These are phyloP conservation scores for Fraxinus albicans DNA, from an alignment of 305 asterid genomes.

Conservation along the genomic window DNA sequence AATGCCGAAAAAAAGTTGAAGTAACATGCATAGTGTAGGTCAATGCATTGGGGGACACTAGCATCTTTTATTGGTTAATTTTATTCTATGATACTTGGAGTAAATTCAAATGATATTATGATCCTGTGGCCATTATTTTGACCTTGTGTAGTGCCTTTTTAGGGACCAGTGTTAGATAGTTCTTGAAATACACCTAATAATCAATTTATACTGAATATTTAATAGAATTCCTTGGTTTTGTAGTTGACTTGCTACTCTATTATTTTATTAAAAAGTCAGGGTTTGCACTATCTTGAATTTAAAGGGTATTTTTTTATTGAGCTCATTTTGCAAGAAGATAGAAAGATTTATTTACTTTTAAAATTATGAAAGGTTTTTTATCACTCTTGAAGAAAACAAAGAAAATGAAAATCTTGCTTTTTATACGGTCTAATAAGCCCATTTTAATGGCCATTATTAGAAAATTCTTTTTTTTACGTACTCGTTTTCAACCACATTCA, in stretches of 20 bases:
- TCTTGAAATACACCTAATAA: constrained; percentile 19
- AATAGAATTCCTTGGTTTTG: not conserved
- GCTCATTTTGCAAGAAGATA: not conserved
- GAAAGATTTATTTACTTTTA: not conserved
- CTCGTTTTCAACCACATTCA: no score
- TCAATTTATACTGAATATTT: not conserved
- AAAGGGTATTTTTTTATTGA: not conserved
- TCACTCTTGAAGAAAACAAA: not conserved
- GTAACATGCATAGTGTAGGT: constrained; percentile 18
- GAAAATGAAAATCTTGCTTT: not conserved
- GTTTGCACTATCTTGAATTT: not conserved
- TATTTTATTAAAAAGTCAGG: not conserved
- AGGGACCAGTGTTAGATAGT: constrained; percentile 22
- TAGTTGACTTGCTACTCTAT: constrained; percentile 16
- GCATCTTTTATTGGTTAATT: constrained; percentile 16
- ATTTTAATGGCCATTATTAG: no score
- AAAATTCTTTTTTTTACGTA: no score
- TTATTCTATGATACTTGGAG: constrained; percentile 14
- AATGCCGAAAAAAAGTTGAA: not conserved
- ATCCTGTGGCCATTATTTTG: constrained; percentile 30
- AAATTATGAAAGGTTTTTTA: not conserved
- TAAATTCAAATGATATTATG: constrained; percentile 29
- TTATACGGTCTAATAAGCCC: not conserved
- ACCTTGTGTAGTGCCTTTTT: constrained; percentile 31
- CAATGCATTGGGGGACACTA: constrained; percentile 29